phyloP scores from a whole-genome alignment of 305 asterid genomes.

The Andrographis paniculata region DNA sequence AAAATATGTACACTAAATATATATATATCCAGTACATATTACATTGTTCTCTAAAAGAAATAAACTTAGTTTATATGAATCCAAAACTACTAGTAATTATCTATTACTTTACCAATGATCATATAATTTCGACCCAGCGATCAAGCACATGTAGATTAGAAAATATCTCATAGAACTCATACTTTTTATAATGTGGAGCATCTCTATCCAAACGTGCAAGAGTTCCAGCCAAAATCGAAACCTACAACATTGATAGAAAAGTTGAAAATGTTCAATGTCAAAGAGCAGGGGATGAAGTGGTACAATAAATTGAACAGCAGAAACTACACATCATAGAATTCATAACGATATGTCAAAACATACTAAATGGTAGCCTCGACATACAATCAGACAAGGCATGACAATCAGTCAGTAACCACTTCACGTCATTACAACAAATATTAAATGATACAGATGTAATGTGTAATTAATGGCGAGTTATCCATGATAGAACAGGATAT shows the following conservation, averaged over 20 bases:
- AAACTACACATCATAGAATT: neutral
- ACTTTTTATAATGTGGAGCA: slow-evolving; percentile 95
- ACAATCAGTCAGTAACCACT: no score
- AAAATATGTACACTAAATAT: no score
- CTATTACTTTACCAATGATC: neutral
- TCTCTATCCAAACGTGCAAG: slow-evolving; percentile 99
- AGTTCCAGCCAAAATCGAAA: slow-evolving; percentile 97
- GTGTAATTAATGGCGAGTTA: no score
- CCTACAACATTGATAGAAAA: no score
- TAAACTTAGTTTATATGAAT: no score
- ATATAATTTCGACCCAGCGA: neutral
- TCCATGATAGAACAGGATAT: no score
- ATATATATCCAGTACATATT: no score
- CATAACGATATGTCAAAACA: neutral
- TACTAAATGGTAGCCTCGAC: neutral
- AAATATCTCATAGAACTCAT: slow-evolving; percentile 21
- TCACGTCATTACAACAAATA: no score
- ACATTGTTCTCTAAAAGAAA: no score
- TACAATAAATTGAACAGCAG: slow-evolving; percentile 1
- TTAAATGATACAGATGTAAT: neutral
- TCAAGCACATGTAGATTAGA: neutral
- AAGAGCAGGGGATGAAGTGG: no score
- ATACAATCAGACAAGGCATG: neutral
- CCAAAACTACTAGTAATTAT: no score
- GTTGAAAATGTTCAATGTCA: no score